Evolutionary conservation across 129 eudicot genomes (phyloP), one percentile per base, ranked within the genome.

Genomic region (Oenanthe sinensis): DNA sequence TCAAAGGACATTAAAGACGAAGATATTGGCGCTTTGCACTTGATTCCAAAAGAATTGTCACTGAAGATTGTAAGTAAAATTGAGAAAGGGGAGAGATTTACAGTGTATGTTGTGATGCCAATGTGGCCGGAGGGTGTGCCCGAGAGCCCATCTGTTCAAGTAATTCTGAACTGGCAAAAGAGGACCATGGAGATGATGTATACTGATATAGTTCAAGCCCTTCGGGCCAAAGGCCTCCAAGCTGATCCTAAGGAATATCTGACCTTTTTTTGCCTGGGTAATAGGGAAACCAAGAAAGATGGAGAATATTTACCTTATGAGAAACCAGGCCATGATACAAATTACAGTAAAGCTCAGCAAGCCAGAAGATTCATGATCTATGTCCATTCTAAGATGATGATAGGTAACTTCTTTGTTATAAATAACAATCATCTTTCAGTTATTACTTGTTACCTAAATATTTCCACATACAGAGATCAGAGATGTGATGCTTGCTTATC

Each of bases 71-170:
- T 90, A 14, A 87, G 96, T 70, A 93, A 93, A 80, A 93, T 93
- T 30, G 98, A 93, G 80, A 88, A 87, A 36, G 94, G 89, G 45
- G 96, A 93, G 83, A 81, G 86, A 43, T 93, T 93, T 28, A 75
- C 86, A 20, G 98, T 90, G 15, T 93, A 93, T 22, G 63, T 90
- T 30, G 96, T 93, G 46, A 45, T 93, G 39, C 98, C 98, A 0
- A 93, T 93, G 98, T 93, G 98, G 98, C 98, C 98, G 5, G 98
- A 93, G 71, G 98, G 98, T 8, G 60, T 77, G 16, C 98, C 98
- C 0, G 98, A 89, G 55, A 85, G 89, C 50, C 80, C 86, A 26
- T 86, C 94, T 0, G 98, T 93, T 1, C 98, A 93, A 65, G 96
- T 87, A 0, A 93, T 90, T 68, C 71, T 93, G 28, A 86, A 90